Percentiles rank a stretch among this genome's conserved stretches.
These are phyloP conservation scores for Alectoria sarmentosa DNA, from an alignment of 495 filamentous ascomycete genomes.

Conservation along the genomic window DNA sequence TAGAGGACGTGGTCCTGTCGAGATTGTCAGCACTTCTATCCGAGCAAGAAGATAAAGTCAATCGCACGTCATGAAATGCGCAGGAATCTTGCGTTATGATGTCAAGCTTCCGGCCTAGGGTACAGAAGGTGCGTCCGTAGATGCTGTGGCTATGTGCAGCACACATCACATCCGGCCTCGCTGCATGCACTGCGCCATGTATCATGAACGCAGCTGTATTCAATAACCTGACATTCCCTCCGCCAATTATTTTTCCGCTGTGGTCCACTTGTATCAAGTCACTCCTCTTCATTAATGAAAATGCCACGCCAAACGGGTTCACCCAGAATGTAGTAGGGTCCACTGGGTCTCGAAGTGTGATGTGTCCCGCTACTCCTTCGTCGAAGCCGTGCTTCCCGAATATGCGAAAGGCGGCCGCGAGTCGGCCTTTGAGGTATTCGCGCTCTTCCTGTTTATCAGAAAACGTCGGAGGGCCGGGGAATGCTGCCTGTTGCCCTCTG, in stretches of 20 bases:
- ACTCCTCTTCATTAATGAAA: slow-evolving; percentile 59
- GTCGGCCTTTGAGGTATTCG: slow-evolving; percentile 56
- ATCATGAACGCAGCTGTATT: slow-evolving; percentile 67
- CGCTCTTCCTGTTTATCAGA: slow-evolving; percentile 54
- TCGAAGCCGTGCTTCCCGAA: slow-evolving; percentile 64
- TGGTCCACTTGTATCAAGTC: slow-evolving; percentile 68
- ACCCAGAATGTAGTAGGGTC: slow-evolving; percentile 69
- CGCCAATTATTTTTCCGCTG: slow-evolving; percentile 58
- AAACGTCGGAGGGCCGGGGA: slow-evolving; percentile 49
- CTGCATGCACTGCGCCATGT: slow-evolving; percentile 58
- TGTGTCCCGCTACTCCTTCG: slow-evolving; percentile 55
- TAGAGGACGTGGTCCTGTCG: slow-evolving; percentile 56
- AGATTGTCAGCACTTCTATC: slow-evolving; percentile 2
- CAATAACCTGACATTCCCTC: slow-evolving; percentile 52
- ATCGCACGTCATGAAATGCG: slow-evolving; percentile 52
- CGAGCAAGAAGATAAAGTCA: background rate
- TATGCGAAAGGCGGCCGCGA: slow-evolving; percentile 61
- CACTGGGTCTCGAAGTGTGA: slow-evolving; percentile 60
- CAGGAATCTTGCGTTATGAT: slow-evolving; percentile 68
- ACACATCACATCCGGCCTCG: slow-evolving; percentile 63
- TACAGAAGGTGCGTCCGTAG: slow-evolving; percentile 62
- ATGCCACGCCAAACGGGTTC: slow-evolving; percentile 69
- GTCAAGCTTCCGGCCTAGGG: slow-evolving; percentile 60
- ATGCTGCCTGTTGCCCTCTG: slow-evolving; percentile 38
- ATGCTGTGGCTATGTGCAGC: slow-evolving; percentile 68